Conservation (phyloP, 345 rosid genomes). For the Mercurialis annua region DNA sequence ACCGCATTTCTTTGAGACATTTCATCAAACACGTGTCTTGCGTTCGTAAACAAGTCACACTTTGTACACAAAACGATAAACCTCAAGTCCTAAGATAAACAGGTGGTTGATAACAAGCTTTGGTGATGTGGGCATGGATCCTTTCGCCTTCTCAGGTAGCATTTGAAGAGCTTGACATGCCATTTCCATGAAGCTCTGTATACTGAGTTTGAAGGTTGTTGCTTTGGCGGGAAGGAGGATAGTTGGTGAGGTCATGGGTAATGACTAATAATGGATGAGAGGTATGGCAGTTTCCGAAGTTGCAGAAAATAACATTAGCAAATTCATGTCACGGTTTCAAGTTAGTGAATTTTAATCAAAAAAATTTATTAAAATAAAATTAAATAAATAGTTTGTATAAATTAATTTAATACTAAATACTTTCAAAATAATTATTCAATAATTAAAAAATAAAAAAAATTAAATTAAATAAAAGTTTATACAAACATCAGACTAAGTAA, state of each 20-base stretch:
- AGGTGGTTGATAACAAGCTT: constrained; percentile 49
- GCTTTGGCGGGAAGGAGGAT: too few species aligned
- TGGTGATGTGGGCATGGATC: constrained; percentile 83
- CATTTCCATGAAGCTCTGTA: constrained; percentile 66
- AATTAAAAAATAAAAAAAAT: too few species aligned
- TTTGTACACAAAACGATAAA: constrained; percentile 55
- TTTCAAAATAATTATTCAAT: too few species aligned
- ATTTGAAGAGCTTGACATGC: constrained; percentile 48
- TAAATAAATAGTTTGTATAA: too few species aligned
- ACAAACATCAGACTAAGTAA: too few species aligned
- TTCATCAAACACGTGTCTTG: constrained; percentile 75
- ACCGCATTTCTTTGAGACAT: constrained; percentile 71
- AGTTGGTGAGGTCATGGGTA: constrained; percentile 16
- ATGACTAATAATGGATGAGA: constrained; percentile 6
- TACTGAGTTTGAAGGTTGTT: too few species aligned
- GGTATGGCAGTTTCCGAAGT: neutral
- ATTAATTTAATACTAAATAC: too few species aligned
- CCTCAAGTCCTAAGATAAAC: constrained; percentile 56
- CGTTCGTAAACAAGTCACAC: constrained; percentile 45
- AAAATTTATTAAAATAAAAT: too few species aligned
- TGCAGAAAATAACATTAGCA: constrained; percentile 8
- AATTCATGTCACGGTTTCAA: neutral
- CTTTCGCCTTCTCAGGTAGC: constrained; percentile 72
- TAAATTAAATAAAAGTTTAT: too few species aligned
- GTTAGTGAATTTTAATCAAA: too few species aligned